These are phyloP conservation scores for Elsinoe necatrix DNA, from an alignment of 2,329 filamentous ascomycete genomes.

Conservation along the genomic window DNA sequence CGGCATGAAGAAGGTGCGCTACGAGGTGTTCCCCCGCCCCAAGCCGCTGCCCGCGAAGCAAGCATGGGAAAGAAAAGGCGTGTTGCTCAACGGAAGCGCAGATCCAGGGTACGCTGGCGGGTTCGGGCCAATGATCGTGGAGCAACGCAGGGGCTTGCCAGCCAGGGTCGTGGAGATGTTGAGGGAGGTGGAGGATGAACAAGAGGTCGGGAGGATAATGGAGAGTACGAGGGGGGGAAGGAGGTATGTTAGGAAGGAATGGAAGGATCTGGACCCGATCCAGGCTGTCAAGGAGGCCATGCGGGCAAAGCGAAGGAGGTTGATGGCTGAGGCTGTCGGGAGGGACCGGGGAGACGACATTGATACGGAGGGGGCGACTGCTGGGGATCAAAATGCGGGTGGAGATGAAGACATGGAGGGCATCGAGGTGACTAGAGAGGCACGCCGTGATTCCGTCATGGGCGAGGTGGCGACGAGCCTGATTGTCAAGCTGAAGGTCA, in stretches of 20 bases:
- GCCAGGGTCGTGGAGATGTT: neutral
- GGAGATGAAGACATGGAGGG: neutral
- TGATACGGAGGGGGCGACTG: neutral
- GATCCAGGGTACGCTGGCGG: neutral
- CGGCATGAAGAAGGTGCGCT: neutral
- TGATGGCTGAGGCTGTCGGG: neutral
- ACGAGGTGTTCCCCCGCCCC: neutral
- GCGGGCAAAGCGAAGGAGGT: neutral
- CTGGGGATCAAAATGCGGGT: neutral
- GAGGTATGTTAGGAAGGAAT: conserved; percentile 5
- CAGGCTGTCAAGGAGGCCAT: neutral
- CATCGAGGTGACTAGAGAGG: neutral
- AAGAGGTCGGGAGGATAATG: neutral
- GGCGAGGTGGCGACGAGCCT: neutral
- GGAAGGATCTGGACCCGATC: neutral
- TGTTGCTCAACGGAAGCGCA: neutral
- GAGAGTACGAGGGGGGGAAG: neutral
- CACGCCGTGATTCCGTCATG: neutral
- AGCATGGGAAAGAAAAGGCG: neutral
- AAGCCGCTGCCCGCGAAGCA: neutral
- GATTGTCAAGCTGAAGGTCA: neutral
- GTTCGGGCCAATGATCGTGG: neutral
- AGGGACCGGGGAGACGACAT: neutral
- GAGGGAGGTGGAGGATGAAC: neutral
- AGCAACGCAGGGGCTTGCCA: neutral